A percentile compares a stretch with the other conserved stretches of the same genome.
Evolutionary conservation across 768 basidiomycete genomes (phyloP).

Genomic region (Hypholoma fasciculare): DNA sequence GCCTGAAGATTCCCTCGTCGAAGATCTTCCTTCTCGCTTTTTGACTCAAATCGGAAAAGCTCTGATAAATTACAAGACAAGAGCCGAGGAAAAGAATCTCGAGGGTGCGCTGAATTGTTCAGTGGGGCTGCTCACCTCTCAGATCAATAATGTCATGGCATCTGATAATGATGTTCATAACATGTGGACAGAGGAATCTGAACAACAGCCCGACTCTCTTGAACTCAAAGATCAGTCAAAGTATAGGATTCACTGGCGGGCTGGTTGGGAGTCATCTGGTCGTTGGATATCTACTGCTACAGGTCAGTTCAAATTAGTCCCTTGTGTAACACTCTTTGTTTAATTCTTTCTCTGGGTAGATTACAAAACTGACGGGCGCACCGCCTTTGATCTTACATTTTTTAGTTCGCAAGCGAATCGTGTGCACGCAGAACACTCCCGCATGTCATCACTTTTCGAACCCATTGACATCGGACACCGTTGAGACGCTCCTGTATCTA

Average conservation of each 20-base stretch:
- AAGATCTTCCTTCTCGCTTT: slow-evolving; percentile 6
- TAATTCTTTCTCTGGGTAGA: too few species aligned
- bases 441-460: too few species aligned
- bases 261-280: neutral
- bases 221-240: neutral
- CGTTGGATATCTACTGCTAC: too few species aligned
- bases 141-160: neutral
- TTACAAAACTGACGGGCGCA: too few species aligned
- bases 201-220: neutral
- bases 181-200: neutral
- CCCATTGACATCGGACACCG: too few species aligned
- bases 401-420: too few species aligned
- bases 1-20: neutral
- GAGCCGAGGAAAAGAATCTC: slow-evolving; percentile 3
- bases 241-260: neutral
- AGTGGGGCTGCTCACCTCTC: neutral
- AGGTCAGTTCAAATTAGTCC: too few species aligned
- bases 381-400: too few species aligned
- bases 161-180: neutral
- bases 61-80: slow-evolving; percentile 4
- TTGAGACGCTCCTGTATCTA: too few species aligned
- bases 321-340: too few species aligned
- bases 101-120: neutral
- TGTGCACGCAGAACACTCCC: too few species aligned
- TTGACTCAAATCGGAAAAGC: slow-evolving; percentile 4